Evolutionary conservation across 148 eudicot genomes (phyloP), one percentile per base, ranked within the genome.

Genomic region (Spergularia bocconei): DNA sequence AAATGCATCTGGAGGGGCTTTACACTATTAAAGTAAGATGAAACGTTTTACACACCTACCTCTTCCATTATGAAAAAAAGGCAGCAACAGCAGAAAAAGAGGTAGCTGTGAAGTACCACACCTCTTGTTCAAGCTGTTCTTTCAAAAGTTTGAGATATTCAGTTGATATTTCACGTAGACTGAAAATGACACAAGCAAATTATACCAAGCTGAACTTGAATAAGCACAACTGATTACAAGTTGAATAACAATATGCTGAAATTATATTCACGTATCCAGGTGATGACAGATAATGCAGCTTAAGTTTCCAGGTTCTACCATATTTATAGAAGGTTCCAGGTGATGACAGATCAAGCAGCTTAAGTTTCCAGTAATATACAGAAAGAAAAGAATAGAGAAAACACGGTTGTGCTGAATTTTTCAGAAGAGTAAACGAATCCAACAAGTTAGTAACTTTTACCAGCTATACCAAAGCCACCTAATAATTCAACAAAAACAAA

Each of bases 51-150:
- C 21, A 5, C 8, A 8, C 36, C 60, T 48, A 25, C 14, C 50
- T 19, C 39, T n/a, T 25, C 11, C 36, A 29, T 29, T 29, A 29
- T 0, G 36, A 29, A 29, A 29, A 29, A 13, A 51, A 59, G 71
- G 69, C 48, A 52, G 2, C 51, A 48, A 50, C 50, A 48, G 61
- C 55, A 62, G 72, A 63, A 25, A 23, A 48, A 68, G 23, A 44
- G 38, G 7, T 47, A 77, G 61, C 38, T 48, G 74, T 11, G n/a
- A 38, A 65, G 44, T 38, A 72, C 53, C 52, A 23, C 75, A 92
- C 98, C 97, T 95, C 98, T 87, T 89, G 85, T 75, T 90, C 88
- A 60, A 95, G 96, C 80, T 86, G 86, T 80, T 85, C 89, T 85
- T 95, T 95, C 77, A 95, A 78, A 82, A 33, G 68, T 83, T 72